These are phyloP conservation scores for Boletus sp. DNA, from an alignment of 768 basidiomycete species.

Conservation along the genomic window DNA sequence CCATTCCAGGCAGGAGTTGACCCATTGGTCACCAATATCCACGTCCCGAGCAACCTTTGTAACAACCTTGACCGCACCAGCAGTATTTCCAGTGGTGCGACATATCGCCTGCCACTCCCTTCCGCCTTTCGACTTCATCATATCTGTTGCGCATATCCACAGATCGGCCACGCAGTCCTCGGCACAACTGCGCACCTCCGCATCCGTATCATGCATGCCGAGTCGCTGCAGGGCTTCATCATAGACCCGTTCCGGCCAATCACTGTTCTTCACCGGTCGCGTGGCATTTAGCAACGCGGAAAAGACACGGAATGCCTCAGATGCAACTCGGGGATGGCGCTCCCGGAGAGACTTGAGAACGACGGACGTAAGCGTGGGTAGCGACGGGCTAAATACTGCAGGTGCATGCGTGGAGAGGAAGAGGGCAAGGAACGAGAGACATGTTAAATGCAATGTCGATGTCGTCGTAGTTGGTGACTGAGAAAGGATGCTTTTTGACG, in stretches of 20 bases:
- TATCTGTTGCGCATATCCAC: conserved; percentile 82
- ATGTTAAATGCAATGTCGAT: conserved; percentile 77
- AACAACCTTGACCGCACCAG: conserved; percentile 77
- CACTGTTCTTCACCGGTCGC: conserved; percentile 59
- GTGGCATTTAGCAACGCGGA: conserved; percentile 76
- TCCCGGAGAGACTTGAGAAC: conserved; percentile 75
- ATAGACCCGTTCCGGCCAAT: conserved; percentile 75
- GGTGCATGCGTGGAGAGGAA: conserved; percentile 73
- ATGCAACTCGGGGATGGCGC: conserved; percentile 83
- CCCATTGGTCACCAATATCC: conserved; percentile 71
- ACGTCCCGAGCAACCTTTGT: conserved; percentile 79
- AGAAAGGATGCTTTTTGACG: conserved; percentile 60
- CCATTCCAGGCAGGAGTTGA: conserved; percentile 77
- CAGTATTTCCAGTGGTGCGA: conserved; percentile 63
- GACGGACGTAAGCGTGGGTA: conserved; percentile 68
- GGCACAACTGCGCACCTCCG: conserved; percentile 80
- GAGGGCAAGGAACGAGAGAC: conserved; percentile 78
- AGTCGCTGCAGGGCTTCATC: conserved; percentile 68
- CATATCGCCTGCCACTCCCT: conserved; percentile 83
- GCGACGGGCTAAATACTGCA: conserved; percentile 51
- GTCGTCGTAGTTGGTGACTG: conserved; percentile 72
- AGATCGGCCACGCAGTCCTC: conserved; percentile 83
- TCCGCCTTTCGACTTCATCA: conserved; percentile 56
- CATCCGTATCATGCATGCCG: conserved; percentile 80
- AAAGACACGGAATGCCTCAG: conserved; percentile 85